These are phyloP conservation scores for Bathelium albidoporum DNA, from an alignment of 495 filamentous ascomycete genomes.

Conservation along the genomic window DNA sequence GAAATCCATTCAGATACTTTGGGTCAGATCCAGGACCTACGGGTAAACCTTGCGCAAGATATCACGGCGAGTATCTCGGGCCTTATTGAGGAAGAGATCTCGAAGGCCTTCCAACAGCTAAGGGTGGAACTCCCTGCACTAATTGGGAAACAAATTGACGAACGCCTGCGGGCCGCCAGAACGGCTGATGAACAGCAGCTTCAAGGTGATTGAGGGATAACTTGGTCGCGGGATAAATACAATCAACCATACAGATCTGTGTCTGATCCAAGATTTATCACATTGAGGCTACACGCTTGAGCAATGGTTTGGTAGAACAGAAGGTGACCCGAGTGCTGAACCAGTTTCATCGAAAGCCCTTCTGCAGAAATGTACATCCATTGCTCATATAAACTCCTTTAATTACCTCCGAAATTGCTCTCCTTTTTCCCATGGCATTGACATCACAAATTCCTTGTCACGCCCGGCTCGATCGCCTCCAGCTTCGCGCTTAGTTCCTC, in stretches of 20 bases:
- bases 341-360: too few species aligned
- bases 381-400: too few species aligned
- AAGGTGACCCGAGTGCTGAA: too few species aligned
- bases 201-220: not conserved
- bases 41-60: not conserved
- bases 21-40: not conserved
- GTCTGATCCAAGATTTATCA: not conserved
- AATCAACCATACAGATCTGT: not conserved
- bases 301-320: too few species aligned
- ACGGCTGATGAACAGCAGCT: not conserved
- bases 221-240: not conserved
- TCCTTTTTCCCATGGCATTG: too few species aligned
- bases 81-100: not conserved
- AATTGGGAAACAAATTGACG: not conserved
- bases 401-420: too few species aligned
- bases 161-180: not conserved
- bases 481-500: constrained; percentile 22
- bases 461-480: constrained; percentile 25
- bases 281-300: not conserved
- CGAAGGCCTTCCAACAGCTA: not conserved
- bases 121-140: not conserved
- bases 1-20: not conserved
- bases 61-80: not conserved
- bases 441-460: constrained; percentile 8
- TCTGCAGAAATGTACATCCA: too few species aligned